Evolutionary conservation across 768 basidiomycete genomes (phyloP).

Genomic region (Chalciporus pseudorubinellus): DNA sequence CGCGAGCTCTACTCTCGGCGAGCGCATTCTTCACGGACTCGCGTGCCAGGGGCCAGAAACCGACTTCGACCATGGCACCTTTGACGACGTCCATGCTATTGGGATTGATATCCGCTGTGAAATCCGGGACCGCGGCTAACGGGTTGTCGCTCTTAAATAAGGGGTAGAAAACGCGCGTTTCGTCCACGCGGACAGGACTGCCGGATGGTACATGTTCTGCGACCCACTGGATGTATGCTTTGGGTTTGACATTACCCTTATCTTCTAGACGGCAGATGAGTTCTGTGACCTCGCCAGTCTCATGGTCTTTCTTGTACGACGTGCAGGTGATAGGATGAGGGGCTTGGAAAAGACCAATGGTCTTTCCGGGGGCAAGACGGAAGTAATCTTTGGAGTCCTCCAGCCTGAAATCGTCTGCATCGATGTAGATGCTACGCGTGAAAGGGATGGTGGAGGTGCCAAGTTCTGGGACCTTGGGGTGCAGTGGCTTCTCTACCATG

Average conservation of each 20-base stretch:
- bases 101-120: conserved; percentile 77
- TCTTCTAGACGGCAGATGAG: conserved; percentile 80
- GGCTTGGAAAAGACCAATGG: conserved; percentile 93
- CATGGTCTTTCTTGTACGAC: conserved; percentile 77
- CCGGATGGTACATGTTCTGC: conserved; percentile 76
- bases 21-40: conserved; percentile 61
- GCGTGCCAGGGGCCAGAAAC: conserved; percentile 84
- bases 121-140: conserved; percentile 62
- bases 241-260: conserved; percentile 72
- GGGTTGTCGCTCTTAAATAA: conserved; percentile 96
- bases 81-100: conserved; percentile 77
- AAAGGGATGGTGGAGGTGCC: conserved; percentile 82
- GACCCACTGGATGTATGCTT: conserved; percentile 97
- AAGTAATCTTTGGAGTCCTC: conserved; percentile 95
- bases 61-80: conserved; percentile 83
- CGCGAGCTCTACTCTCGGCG: conserved; percentile 60
- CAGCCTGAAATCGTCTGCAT: conserved; percentile 87
- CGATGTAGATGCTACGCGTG: conserved; percentile 88
- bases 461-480: conserved; percentile 89
- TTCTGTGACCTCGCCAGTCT: conserved; percentile 72
- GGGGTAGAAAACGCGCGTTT: conserved; percentile 89
- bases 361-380: conserved; percentile 96
- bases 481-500: conserved; percentile 86
- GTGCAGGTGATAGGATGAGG: conserved; percentile 91
- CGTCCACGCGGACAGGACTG: conserved; percentile 82